phyloP scores from a whole-genome alignment of 305 asterid genomes.

The Vinca major region DNA sequence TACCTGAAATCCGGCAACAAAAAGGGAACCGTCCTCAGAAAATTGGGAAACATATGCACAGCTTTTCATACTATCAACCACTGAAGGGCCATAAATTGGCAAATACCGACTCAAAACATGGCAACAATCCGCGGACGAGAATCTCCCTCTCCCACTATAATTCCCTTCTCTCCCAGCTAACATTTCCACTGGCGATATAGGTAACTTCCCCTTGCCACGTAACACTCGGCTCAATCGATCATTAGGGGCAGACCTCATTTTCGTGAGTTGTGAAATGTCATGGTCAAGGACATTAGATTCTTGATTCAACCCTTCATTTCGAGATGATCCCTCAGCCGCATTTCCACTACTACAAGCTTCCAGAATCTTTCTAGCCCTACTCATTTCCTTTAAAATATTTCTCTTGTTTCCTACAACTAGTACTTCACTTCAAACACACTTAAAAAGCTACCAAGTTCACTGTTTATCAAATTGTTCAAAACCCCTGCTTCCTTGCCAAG shows the following conservation, averaged over 20 bases:
- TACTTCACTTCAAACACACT: background rate
- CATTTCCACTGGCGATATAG: constrained; percentile 74
- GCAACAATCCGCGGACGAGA: constrained; percentile 66
- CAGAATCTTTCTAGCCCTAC: constrained; percentile 36
- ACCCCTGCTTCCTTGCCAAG: background rate
- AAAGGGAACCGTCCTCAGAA: constrained; percentile 81
- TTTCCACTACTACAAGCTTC: constrained; percentile 23
- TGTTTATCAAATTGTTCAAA: background rate
- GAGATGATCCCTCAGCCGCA: constrained; percentile 26
- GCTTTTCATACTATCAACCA: constrained; percentile 54
- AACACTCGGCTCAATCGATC: constrained; percentile 26
- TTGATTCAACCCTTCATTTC: constrained; percentile 15
- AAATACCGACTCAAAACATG: constrained; percentile 68
- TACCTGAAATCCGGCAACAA: constrained; percentile 96
- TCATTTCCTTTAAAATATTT: constrained; percentile 32
- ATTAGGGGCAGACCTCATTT: constrained; percentile 42
- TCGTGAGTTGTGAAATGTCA: constrained; percentile 59
- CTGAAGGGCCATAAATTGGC: constrained; percentile 53
- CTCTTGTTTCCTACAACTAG: background rate
- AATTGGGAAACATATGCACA: constrained; percentile 73
- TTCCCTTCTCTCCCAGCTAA: constrained; percentile 69
- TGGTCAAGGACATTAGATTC: constrained; percentile 29
- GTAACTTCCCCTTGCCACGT: constrained; percentile 35
- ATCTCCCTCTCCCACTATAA: constrained; percentile 70
- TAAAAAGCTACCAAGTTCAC: background rate